Conservation (phyloP, 225 moss, liverwort and hornwort genomes). For the Polytrichum commune region DNA sequence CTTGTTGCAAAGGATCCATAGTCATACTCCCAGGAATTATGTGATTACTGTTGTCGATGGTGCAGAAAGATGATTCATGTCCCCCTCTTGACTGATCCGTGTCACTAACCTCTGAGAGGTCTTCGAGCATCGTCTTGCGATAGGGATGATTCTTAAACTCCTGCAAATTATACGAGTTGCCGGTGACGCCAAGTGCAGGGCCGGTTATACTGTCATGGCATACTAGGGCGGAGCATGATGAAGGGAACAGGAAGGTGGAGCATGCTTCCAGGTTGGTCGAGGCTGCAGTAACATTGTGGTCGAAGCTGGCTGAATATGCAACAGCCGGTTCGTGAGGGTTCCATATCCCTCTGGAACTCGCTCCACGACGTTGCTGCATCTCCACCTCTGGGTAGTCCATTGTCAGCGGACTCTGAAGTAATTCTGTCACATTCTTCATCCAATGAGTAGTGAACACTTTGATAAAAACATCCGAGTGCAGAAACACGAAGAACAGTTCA, state of each 20-base stretch:
- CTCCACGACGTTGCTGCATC: too few species aligned
- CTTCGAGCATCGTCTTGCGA: slow-evolving; percentile 13
- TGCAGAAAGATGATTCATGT: slow-evolving; percentile 7
- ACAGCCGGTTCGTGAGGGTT: slow-evolving; percentile 17
- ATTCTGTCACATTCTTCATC: too few species aligned
- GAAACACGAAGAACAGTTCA: too few species aligned
- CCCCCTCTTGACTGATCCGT: slow-evolving; percentile 18
- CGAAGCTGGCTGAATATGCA: too few species aligned
- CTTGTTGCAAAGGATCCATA: slow-evolving; percentile 21
- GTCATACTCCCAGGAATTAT: neutral
- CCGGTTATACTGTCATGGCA: neutral
- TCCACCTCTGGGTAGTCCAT: slow-evolving; percentile 36
- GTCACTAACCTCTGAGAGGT: too few species aligned
- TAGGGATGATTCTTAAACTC: too few species aligned
- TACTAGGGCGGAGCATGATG: slow-evolving; percentile 13
- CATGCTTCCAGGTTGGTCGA: slow-evolving; percentile 4
- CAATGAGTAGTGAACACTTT: too few species aligned
- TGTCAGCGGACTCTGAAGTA: too few species aligned
- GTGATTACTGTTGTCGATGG: neutral
- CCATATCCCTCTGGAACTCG: slow-evolving; percentile 28
- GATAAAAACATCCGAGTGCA: too few species aligned
- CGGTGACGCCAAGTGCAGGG: neutral
- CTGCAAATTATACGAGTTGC: neutral
- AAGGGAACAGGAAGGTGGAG: slow-evolving; percentile 41
- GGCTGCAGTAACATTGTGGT: neutral